Evolutionary conservation across 2,329 filamentous ascomycete species (phyloP), one percentile per base, ranked within the genome.

Genomic region (Colletotrichum spaethianum): DNA sequence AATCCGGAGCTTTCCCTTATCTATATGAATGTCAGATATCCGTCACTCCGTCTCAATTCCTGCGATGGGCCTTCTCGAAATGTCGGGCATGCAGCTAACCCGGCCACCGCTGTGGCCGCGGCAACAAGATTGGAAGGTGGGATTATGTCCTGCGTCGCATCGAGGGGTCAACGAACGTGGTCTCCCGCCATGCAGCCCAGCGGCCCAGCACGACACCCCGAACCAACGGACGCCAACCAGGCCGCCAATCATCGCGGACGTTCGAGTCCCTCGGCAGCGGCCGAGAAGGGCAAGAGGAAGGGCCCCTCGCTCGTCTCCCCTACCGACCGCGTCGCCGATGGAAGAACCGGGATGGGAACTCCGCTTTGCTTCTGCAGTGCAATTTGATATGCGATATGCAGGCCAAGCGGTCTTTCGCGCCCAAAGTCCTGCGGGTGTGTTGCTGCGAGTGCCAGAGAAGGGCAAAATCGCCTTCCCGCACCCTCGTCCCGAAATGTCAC

Each of bases 171-270:
- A 16, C 23, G 26, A 26, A n/a, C 50, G 28, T 48, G n/a, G 50
- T 40, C 50, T 57, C 63, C 69, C 63, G 42, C 40, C 9, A 59
- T 69, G 69, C 69, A 59, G 64, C 64, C 65, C 69, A 31, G 69
- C 52, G 69, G 64, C 64, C 18, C 59, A 72, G 64, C 56, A 53
- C 8, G 23, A 18, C 55, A 33, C 31, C 20, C 28, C 20, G n/a
- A 68, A 59, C 64, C 56, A 67, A 56, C 56, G 20, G 56, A 23
- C 18, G 59, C 64, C 28, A 59, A 56, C 50, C 33, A 63, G 46
- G 46, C 46, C 33, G 28, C 60, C 42, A 50, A 48, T 62, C 42
- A 62, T 62, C 42, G 28, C 16, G 9, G 9, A 9, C 26, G 40
- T 14, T 38, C 4, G 40, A 36, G 12, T 14, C 26, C 44, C 12